Conservation (phyloP, 306 rosid genomes). For the Sechiopsis laciniata region DNA sequence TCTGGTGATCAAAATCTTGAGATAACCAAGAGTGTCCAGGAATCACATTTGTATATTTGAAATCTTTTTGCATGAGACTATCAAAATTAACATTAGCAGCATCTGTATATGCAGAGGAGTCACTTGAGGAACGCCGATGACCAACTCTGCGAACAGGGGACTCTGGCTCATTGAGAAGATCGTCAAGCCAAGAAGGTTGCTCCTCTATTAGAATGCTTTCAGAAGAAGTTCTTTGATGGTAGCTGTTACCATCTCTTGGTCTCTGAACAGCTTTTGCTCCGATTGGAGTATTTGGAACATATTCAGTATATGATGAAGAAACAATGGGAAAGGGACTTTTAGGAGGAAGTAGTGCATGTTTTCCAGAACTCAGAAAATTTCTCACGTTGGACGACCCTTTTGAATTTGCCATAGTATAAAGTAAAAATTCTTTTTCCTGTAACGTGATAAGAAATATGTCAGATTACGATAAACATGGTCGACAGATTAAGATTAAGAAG, state of each 20-base stretch:
- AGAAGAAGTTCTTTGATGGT: conserved; percentile 90
- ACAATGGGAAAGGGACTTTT: conserved; percentile 92
- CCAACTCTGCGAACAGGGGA: conserved; percentile 87
- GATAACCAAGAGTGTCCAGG: conserved; percentile 57
- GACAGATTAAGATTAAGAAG: neutral
- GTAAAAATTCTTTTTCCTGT: conserved; percentile 36
- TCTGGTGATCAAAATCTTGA: conserved; percentile 70
- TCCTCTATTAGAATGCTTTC: conserved; percentile 85
- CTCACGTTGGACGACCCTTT: conserved; percentile 73
- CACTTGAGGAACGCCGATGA: conserved; percentile 98
- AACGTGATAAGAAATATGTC: conserved; percentile 22
- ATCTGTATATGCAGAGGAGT: conserved; percentile 86
- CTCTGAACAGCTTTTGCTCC: conserved; percentile 62
- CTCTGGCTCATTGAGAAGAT: conserved; percentile 96
- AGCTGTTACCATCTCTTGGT: conserved; percentile 63
- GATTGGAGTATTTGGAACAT: conserved; percentile 42
- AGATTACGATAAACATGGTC: neutral
- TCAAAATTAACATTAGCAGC: conserved; percentile 37
- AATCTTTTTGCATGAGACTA: conserved; percentile 54
- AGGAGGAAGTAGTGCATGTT: conserved; percentile 87
- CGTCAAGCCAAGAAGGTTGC: conserved; percentile 99
- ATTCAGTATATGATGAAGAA: conserved; percentile 74
- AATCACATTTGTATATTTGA: conserved; percentile 44
- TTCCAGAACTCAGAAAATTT: conserved; percentile 73
- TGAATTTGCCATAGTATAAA: conserved; percentile 65